These are phyloP conservation scores for Thermochaetoides thermophila DNA, from an alignment of 495 filamentous ascomycete species.

Conservation along the genomic window DNA sequence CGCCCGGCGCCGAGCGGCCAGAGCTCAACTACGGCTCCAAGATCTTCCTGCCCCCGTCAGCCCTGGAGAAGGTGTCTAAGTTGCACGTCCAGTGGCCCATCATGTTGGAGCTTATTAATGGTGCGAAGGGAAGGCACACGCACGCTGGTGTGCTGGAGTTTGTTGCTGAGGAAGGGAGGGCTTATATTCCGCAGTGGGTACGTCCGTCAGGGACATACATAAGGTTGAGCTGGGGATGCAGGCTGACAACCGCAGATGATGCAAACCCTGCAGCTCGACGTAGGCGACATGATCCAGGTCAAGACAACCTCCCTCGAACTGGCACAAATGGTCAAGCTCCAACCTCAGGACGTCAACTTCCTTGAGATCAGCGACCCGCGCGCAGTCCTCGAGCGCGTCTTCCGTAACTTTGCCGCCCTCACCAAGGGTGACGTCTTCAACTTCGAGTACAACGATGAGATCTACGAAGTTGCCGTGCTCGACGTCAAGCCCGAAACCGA, in stretches of 20 bases:
- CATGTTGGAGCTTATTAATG: constrained; percentile 88
- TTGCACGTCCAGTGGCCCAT: constrained; percentile 98
- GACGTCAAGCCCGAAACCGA: constrained; percentile 75
- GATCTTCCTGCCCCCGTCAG: constrained; percentile 87
- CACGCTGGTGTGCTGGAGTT: constrained; percentile 96
- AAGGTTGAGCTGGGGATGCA: background rate
- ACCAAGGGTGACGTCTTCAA: constrained; percentile 88
- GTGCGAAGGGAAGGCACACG: constrained; percentile 57
- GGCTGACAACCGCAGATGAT: constrained; percentile 57
- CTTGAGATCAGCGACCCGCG: constrained; percentile 94
- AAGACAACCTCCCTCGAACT: constrained; percentile 83
- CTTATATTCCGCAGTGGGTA: constrained; percentile 93
- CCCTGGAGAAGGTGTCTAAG: constrained; percentile 85
- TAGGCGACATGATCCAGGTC: constrained; percentile 86
- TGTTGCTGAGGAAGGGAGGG: constrained; percentile 90
- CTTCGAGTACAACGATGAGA: constrained; percentile 85
- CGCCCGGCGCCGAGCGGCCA: constrained; percentile 80
- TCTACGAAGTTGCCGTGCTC: constrained; percentile 81
- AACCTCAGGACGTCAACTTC: constrained; percentile 81
- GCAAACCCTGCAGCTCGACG: constrained; percentile 75
- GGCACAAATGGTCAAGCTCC: constrained; percentile 85
- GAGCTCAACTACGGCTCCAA: constrained; percentile 93
- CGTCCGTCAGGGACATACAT: constrained; percentile 11
- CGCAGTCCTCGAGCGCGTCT: constrained; percentile 92
- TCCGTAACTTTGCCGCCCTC: constrained; percentile 85